A percentile compares a stretch with the other conserved stretches of the same genome.
Conservation (phyloP, 176 grass and related monocot species). For the Triticum turgidum region DNA sequence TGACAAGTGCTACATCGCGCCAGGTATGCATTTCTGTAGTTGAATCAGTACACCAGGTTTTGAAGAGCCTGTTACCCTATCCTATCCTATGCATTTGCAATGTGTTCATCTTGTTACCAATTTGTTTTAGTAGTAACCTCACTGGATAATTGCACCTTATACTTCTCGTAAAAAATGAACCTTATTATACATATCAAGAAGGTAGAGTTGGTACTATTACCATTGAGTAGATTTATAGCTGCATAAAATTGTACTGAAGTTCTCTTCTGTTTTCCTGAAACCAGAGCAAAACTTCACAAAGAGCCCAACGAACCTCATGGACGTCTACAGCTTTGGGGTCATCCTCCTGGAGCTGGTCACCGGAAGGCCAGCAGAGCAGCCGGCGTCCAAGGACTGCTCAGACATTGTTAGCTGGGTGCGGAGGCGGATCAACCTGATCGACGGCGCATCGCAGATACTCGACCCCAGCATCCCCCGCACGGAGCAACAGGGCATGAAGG, state of each 20-base stretch:
- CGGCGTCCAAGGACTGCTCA: constrained; percentile 34
- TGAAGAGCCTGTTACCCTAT: neutral
- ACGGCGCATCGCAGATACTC: constrained; percentile 46
- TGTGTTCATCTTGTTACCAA: too few species aligned
- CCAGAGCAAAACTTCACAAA: constrained; percentile 56
- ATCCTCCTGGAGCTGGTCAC: constrained; percentile 77
- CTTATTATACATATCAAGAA: neutral
- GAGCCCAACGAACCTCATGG: constrained; percentile 61
- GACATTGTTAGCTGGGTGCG: constrained; percentile 71
- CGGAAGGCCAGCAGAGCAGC: constrained; percentile 59
- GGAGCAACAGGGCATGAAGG: constrained; percentile 47
- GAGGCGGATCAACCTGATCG: constrained; percentile 52
- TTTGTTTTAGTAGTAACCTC: neutral
- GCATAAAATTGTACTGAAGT: neutral
- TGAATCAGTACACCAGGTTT: neutral
- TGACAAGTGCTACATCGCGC: constrained; percentile 46
- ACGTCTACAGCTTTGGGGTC: constrained; percentile 78
- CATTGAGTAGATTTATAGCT: neutral
- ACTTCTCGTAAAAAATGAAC: too few species aligned
- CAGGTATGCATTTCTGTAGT: constrained; percentile 41
- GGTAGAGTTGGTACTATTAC: neutral
- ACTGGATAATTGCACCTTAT: neutral
- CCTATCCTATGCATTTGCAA: neutral
- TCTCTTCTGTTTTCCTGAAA: constrained; percentile 7
- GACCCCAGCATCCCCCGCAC: constrained; percentile 40